These are phyloP conservation scores for Cryptomeria japonica DNA, from an alignment of 75 land plant genomes.

Conservation along the genomic window DNA sequence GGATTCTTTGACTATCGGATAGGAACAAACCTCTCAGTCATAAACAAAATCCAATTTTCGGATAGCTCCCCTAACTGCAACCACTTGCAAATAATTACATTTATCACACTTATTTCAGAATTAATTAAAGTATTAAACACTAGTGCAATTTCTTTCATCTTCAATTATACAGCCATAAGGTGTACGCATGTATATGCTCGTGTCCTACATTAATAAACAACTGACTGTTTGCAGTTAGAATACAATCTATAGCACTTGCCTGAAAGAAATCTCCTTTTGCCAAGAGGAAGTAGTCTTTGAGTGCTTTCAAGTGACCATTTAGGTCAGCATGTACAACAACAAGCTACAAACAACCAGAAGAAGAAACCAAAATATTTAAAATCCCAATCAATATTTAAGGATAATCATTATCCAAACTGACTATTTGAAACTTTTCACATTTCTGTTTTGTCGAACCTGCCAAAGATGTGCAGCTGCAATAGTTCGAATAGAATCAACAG, in stretches of 20 bases:
- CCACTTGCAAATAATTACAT: not conserved
- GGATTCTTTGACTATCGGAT: too few relatives aligned
- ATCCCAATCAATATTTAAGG: not conserved
- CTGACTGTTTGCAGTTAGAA: not conserved
- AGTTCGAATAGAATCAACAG: constrained; percentile 80
- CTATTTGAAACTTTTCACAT: not conserved
- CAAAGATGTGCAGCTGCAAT: constrained; percentile 98
- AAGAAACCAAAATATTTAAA: constrained; percentile 5
- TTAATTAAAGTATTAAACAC: not conserved
- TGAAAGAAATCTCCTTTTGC: constrained; percentile 99
- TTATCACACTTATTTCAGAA: not conserved
- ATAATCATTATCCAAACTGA: not conserved
- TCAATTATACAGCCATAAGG: not conserved
- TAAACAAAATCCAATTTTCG: too few relatives aligned
- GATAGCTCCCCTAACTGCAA: not conserved
- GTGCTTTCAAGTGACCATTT: constrained; percentile 95
- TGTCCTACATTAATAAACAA: not conserved
- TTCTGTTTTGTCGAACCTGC: constrained; percentile 60
- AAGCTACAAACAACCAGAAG: constrained; percentile 55
- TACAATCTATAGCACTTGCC: constrained; percentile 48
- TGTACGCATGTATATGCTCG: not conserved
- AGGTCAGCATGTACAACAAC: constrained; percentile 97
- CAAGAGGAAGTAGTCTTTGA: constrained; percentile 96
- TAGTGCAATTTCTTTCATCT: not conserved
- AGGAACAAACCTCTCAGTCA: too few relatives aligned